Conservation (phyloP, 2,329 filamentous ascomycete species). For the Aspergillus transmontanensis region DNA sequence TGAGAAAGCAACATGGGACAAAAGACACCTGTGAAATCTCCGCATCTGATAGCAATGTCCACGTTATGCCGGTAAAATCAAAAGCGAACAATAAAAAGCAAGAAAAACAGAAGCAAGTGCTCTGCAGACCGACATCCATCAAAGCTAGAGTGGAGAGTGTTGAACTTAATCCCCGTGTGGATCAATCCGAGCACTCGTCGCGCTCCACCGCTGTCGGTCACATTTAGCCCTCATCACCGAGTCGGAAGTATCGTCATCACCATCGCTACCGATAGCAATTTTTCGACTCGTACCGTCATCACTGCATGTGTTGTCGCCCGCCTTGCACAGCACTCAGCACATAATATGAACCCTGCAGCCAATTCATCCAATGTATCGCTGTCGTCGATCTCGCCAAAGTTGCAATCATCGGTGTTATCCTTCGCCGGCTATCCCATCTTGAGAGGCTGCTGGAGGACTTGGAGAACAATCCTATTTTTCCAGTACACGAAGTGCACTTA, state of each 20-base stretch:
- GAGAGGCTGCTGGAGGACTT: too few relatives aligned
- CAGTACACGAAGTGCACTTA: not conserved
- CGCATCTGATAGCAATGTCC: not conserved
- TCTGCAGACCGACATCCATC: not conserved
- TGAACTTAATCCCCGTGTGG: not conserved
- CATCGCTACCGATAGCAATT: not conserved
- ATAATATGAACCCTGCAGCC: not conserved
- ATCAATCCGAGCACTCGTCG: not conserved
- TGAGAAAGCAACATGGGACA: not conserved
- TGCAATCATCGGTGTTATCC: not conserved
- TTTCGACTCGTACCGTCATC: not conserved
- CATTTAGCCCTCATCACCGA: too few relatives aligned
- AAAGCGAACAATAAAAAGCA: not conserved
- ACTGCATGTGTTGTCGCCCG: not conserved
- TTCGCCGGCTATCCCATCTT: not conserved
- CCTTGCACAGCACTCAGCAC: not conserved
- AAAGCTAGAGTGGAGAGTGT: not conserved
- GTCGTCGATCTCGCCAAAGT: not conserved
- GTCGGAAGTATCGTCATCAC: not conserved
- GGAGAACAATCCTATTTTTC: too few relatives aligned
- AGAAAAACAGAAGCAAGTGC: not conserved
- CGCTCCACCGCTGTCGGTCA: not conserved
- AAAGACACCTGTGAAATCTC: not conserved
- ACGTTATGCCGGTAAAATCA: not conserved
- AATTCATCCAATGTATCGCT: not conserved